Conservation (phyloP, 345 rosid genomes). For the Lepidium sativum region DNA sequence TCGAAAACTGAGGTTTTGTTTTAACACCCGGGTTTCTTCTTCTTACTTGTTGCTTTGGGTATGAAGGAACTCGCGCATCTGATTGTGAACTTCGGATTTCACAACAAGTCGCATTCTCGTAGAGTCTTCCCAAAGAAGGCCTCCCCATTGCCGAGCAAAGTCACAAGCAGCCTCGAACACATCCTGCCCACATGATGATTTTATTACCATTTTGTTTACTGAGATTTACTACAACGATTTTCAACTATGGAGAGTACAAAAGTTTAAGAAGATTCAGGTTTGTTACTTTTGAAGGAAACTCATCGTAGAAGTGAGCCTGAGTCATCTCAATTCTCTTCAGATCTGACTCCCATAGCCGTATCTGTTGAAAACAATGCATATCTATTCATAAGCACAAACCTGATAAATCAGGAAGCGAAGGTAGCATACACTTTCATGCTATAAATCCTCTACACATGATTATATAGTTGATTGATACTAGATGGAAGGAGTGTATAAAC, state of each 20-base stretch:
- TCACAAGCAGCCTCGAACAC: slow-evolving; percentile 78
- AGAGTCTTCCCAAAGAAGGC: slow-evolving; percentile 92
- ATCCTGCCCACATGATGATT: slow-evolving; percentile 36
- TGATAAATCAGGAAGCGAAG: neutral
- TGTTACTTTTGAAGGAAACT: slow-evolving; percentile 75
- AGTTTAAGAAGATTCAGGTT: neutral
- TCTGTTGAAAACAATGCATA: slow-evolving; percentile 35
- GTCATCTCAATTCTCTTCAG: slow-evolving; percentile 85
- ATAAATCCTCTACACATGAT: neutral
- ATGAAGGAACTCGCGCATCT: slow-evolving; percentile 78
- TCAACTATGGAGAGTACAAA: neutral
- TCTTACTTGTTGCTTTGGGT: slow-evolving; percentile 45
- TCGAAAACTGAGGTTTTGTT: neutral
- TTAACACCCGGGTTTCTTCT: neutral
- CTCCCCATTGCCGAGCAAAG: slow-evolving; percentile 62
- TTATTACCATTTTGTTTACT: neutral
- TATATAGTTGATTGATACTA: neutral
- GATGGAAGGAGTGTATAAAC: slow-evolving; percentile 24
- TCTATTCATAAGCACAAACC: neutral
- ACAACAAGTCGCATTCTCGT: slow-evolving; percentile 77
- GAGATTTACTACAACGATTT: neutral
- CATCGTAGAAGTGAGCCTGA: slow-evolving; percentile 68
- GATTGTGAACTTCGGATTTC: slow-evolving; percentile 69
- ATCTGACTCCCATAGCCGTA: slow-evolving; percentile 94
- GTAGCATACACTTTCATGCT: neutral